A percentile compares a stretch with the other conserved stretches of the same genome.
phyloP scores from a whole-genome alignment of 1,284 basidiomycete genomes.

The Melampsora larici-populina region DNA sequence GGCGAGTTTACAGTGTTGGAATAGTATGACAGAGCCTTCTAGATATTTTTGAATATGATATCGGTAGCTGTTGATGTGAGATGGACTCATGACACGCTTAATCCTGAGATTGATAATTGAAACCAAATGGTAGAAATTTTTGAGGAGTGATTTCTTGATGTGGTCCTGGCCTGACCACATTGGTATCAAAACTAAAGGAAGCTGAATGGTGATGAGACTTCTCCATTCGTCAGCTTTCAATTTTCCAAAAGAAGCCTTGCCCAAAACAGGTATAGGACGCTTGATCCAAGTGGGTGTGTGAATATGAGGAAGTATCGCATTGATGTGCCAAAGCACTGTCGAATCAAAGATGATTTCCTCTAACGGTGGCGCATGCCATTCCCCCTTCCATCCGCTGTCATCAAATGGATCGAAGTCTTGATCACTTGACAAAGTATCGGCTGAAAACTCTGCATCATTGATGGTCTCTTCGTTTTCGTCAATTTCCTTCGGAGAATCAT shows the following conservation, averaged over 20 bases:
- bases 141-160: too few species aligned
- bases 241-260: background rate
- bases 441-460: background rate
- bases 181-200: too few species aligned
- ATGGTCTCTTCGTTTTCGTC: background rate
- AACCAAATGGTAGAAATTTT: too few species aligned
- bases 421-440: background rate
- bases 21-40: too few species aligned
- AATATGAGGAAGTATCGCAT: background rate
- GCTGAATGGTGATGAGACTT: conserved; percentile 17
- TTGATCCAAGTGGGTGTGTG: conserved; percentile 32
- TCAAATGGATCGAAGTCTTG: background rate
- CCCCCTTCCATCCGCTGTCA: background rate
- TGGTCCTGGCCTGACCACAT: background rate
- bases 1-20: background rate
- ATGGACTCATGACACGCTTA: too few species aligned
- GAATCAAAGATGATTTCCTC: background rate
- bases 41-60: too few species aligned
- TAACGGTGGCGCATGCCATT: background rate
- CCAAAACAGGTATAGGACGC: conserved; percentile 19
- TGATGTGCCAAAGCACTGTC: background rate
- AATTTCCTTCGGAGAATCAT: background rate
- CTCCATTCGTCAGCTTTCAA: conserved; percentile 38
- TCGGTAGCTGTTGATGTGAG: too few species aligned
- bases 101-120: too few species aligned